Percentiles rank a stretch among this genome's conserved stretches.
These are phyloP conservation scores for Beta corolliflora DNA, from an alignment of 179 eudicot species.

Conservation along the genomic window DNA sequence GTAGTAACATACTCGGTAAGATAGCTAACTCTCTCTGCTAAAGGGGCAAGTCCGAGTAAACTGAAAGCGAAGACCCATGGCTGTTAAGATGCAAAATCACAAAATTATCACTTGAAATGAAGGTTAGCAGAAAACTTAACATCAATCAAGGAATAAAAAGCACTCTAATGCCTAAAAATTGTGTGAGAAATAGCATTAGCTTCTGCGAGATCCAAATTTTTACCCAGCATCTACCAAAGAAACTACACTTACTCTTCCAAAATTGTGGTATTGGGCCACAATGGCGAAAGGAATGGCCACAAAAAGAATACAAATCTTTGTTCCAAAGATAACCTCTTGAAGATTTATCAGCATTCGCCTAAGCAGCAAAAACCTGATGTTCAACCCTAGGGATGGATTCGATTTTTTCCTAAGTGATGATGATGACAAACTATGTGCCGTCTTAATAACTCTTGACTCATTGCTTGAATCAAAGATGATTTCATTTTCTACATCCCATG, in stretches of 20 bases:
- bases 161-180: not conserved
- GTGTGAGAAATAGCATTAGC: not conserved
- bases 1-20: slow-evolving; percentile 63
- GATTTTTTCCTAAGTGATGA: slow-evolving; percentile 46
- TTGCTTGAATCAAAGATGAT: slow-evolving; percentile 22
- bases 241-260: slow-evolving; percentile 55
- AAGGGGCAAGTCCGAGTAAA: slow-evolving; percentile 64
- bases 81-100: slow-evolving; percentile 34
- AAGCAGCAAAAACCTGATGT: slow-evolving; percentile 34
- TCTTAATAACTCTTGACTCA: slow-evolving; percentile 32
- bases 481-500: slow-evolving; percentile 34
- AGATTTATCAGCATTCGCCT: slow-evolving; percentile 40
- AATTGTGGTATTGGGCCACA: slow-evolving; percentile 46
- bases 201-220: not conserved
- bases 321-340: slow-evolving; percentile 61
- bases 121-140: not conserved
- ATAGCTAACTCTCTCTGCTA: slow-evolving; percentile 74
- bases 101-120: not conserved
- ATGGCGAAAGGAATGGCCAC: slow-evolving; percentile 67
- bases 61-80: slow-evolving; percentile 69
- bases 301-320: slow-evolving; percentile 66
- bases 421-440: slow-evolving; percentile 47
- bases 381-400: slow-evolving; percentile 29
- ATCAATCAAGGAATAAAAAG: not conserved
- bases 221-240: not conserved